These are phyloP conservation scores for Vigna radiata DNA, from an alignment of 306 rosid genomes.

Conservation along the genomic window DNA sequence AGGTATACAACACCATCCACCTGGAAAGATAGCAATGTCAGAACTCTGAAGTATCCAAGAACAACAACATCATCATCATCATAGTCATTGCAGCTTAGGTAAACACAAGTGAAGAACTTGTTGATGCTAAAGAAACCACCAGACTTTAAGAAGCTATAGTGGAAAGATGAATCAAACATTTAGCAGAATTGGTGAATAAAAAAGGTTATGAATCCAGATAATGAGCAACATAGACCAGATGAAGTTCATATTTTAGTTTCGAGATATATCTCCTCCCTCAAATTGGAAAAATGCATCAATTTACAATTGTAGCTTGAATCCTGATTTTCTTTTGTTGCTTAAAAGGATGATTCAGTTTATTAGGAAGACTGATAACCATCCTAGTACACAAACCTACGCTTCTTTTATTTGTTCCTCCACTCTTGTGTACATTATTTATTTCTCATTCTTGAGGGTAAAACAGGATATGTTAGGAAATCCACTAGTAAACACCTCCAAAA, in stretches of 20 bases:
- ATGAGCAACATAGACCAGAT: slow-evolving; percentile 18
- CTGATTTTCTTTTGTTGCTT: background rate
- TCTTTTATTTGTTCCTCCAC: slow-evolving; percentile 24
- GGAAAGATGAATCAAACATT: slow-evolving; percentile 20
- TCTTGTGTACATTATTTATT: background rate
- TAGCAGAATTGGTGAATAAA: slow-evolving; percentile 1
- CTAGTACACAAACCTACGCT: background rate
- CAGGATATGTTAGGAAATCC: slow-evolving; percentile 47
- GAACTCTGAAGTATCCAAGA: slow-evolving; percentile 23
- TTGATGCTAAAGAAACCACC: background rate
- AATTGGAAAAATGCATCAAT: slow-evolving; percentile 35
- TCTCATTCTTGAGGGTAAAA: background rate
- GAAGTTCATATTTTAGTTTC: slow-evolving; percentile 15
- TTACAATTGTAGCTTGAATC: background rate
- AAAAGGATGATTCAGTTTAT: background rate
- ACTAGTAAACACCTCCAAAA: slow-evolving; percentile 53
- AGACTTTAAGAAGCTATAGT: background rate
- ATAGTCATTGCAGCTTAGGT: background rate
- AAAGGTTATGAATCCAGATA: slow-evolving; percentile 7
- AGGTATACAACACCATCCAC: slow-evolving; percentile 86
- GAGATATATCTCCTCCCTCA: background rate
- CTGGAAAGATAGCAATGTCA: slow-evolving; percentile 48
- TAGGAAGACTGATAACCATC: slow-evolving; percentile 11
- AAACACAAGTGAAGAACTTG: background rate
- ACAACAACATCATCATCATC: background rate